Evolutionary conservation across 2,329 filamentous ascomycete genomes (phyloP), one percentile per base, ranked within the genome.

Genomic region (Botrytis fabae): DNA sequence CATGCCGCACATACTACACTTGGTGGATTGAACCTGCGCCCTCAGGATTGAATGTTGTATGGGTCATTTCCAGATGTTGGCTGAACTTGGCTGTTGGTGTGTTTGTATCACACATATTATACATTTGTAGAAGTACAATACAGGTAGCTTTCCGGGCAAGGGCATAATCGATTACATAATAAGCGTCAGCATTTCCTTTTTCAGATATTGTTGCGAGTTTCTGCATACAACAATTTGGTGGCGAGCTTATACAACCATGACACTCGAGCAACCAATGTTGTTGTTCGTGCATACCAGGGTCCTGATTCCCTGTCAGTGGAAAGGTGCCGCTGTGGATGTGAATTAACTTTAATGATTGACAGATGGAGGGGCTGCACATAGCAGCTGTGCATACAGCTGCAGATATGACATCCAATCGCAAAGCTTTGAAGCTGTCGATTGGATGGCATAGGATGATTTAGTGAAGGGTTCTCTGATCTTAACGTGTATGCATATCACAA

Each of bases 121-220:
- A n/a, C 32, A 40, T 48, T 22, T 32, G 62, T 46, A 48, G 18
- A 66, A 68, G 62, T 28, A 48, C 40, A 65, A 16, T 28, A 68
- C 44, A 46, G 12, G 25, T 28, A 68, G 48, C 7, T 57, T 28
- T 35, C 25, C 70, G 70, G 70, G 38, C 61, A 69, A 42, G 20
- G 35, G 70, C 70, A 72, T 69, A 42, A 40, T 38, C 22, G 65
- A 69, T 69, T 72, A 72, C 70, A 71, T 71, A 66, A 66, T 20
- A 40, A 32, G 60, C 68, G 70, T 69, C 63, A 72, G 70, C 63
- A 69, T 62, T 72, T 61, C 70, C 63, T 42, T n/a, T 48, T 72
- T 16, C 16, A 72, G 70, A 51, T 18, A 69, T 28, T 42, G 54
- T 72, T 72, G 70, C 70, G 70, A 72, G n/a, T 66, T 69, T 32